A percentile compares a stretch with the other conserved stretches of the same genome.
These are phyloP conservation scores for Clonostachys rhizophaga DNA, from an alignment of 2,329 filamentous ascomycete species.

Conservation along the genomic window DNA sequence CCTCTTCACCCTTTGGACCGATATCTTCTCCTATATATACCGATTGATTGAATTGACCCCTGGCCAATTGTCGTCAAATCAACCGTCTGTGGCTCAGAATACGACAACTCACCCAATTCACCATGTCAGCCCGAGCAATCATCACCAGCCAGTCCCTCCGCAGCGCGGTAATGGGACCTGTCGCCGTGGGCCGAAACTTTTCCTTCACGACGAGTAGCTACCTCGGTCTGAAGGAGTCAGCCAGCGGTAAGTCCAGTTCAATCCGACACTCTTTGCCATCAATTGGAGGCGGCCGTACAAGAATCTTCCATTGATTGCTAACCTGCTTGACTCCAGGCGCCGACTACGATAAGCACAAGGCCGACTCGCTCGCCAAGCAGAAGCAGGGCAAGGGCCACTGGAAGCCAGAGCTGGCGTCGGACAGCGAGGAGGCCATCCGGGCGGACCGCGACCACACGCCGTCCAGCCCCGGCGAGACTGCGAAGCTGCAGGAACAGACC, in stretches of 20 bases:
- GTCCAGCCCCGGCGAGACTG: constrained; percentile 31
- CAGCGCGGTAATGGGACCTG: constrained; percentile 7
- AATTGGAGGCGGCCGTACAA: too few species aligned
- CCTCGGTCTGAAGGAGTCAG: constrained; percentile 29
- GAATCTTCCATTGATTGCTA: too few species aligned
- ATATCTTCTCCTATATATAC: neutral
- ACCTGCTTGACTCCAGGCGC: constrained; percentile 11
- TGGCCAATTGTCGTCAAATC: too few species aligned
- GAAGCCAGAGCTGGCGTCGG: constrained; percentile 72
- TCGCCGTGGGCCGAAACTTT: constrained; percentile 14
- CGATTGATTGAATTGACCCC: neutral
- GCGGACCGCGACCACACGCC: constrained; percentile 57
- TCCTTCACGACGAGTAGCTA: constrained; percentile 18
- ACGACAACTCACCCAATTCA: constrained; percentile 1
- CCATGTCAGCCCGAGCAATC: constrained; percentile 22
- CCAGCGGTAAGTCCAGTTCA: constrained; percentile 18
- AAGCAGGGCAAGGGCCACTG: constrained; percentile 67
- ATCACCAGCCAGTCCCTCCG: constrained; percentile 14
- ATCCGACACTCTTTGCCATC: too few species aligned
- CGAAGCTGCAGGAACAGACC: constrained; percentile 53
- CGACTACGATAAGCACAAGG: constrained; percentile 53
- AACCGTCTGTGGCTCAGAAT: too few species aligned
- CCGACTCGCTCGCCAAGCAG: constrained; percentile 60
- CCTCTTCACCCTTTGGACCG: neutral
- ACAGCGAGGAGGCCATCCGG: constrained; percentile 74